Percentiles rank a stretch among this genome's conserved stretches.
Evolutionary conservation across 2,329 filamentous ascomycete species (phyloP).

Genomic region (Raffaelea arxii): DNA sequence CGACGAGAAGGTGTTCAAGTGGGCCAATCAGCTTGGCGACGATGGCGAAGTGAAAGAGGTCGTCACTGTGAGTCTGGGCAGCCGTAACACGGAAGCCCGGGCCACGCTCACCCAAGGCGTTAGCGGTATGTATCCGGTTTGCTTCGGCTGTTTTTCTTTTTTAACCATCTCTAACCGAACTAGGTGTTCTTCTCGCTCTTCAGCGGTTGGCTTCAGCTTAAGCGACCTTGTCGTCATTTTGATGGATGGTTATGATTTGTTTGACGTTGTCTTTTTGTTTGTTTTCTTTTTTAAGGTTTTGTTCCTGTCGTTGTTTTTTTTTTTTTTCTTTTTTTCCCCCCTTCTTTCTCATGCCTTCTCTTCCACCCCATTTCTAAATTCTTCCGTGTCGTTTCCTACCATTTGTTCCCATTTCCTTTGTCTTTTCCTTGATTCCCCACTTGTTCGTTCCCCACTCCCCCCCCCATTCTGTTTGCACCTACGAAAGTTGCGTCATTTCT

Average conservation of each 20-base stretch:
- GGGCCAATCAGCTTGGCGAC: conserved; percentile 70
- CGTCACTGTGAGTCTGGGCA: conserved; percentile 78
- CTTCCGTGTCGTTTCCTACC: no score
- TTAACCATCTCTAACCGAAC: neutral
- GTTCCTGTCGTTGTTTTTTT: neutral
- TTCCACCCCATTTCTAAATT: neutral
- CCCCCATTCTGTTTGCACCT: no score
- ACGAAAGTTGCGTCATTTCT: no score
- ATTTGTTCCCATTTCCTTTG: no score
- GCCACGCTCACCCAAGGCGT: conserved; percentile 84
- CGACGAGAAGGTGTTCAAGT: conserved; percentile 87
- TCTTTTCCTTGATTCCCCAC: no score
- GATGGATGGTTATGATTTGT: neutral
- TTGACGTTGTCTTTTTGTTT: neutral
- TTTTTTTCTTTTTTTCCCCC: neutral
- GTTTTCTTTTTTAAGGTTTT: neutral
- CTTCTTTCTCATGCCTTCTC: neutral
- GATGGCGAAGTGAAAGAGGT: conserved; percentile 55
- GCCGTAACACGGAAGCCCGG: conserved; percentile 77
- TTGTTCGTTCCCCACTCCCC: no score
- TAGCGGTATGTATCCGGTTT: conserved; percentile 52
- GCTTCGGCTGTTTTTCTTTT: neutral
- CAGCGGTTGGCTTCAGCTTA: conserved; percentile 9
- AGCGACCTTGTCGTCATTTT: neutral
- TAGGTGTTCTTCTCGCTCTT: conserved; percentile 14